Percentiles rank a stretch among this genome's conserved stretches.
phyloP scores from a whole-genome alignment of 176 grass and related monocot genomes.

The Saccharum spontaneum region DNA sequence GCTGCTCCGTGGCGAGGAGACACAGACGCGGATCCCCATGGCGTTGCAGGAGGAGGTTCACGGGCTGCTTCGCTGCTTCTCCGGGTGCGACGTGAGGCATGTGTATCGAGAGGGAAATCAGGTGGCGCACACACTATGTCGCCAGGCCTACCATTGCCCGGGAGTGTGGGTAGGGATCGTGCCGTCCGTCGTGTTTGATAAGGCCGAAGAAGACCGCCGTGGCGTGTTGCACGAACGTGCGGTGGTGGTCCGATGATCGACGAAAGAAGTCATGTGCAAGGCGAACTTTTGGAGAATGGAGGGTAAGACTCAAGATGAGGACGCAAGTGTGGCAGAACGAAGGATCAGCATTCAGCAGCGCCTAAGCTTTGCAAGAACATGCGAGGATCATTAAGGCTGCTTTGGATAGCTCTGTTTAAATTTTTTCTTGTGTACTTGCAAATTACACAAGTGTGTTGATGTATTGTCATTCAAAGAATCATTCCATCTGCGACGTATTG shows the following conservation, averaged over 20 bases:
- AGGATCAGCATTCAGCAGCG: too few relatives aligned
- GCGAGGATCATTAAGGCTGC: background rate
- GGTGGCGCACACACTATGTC: background rate
- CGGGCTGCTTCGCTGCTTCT: background rate
- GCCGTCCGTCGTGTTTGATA: background rate
- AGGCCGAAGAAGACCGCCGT: background rate
- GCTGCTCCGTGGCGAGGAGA: conserved; percentile 9
- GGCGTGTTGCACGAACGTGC: background rate
- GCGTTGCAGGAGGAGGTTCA: background rate
- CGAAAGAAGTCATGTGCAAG: too few relatives aligned
- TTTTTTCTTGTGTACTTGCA: background rate
- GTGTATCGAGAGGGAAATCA: background rate
- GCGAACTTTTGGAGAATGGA: background rate
- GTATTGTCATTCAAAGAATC: too few relatives aligned
- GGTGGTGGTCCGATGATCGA: background rate
- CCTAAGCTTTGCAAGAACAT: too few relatives aligned
- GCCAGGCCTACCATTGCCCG: background rate
- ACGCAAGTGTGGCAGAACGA: too few relatives aligned
- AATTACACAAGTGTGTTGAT: background rate
- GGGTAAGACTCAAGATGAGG: too few relatives aligned
- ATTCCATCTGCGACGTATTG: too few relatives aligned
- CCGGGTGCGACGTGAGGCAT: background rate
- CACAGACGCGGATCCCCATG: background rate
- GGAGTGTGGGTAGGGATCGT: background rate
- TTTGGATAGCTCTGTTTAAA: background rate